Conservation (phyloP, 805 yeast species). For the Ogataea chonburiensis region DNA sequence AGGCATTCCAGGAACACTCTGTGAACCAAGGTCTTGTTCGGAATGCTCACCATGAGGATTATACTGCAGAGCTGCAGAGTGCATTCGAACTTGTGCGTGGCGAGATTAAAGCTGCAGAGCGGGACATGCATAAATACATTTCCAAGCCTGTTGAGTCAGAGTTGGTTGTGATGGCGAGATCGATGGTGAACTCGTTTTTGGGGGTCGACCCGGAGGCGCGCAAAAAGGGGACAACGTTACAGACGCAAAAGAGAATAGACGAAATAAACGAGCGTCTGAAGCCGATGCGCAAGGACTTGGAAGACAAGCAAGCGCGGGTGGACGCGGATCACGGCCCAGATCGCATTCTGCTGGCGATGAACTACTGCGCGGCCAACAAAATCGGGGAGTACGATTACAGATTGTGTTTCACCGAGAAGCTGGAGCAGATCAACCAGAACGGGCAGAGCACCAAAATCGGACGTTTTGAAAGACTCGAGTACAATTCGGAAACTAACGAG, state of each 20-base stretch:
- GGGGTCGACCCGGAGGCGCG: constrained; percentile 17
- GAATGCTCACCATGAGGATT: constrained; percentile 2
- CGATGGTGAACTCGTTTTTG: constrained; percentile 23
- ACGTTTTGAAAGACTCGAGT: constrained; percentile 22
- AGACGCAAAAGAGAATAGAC: constrained; percentile 11
- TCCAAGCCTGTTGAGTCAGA: constrained; percentile 2
- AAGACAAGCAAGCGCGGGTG: constrained; percentile 12
- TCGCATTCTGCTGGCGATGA: constrained; percentile 60
- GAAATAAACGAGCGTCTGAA: constrained; percentile 24
- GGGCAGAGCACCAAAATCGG: constrained; percentile 56
- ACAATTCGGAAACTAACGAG: constrained; percentile 14
- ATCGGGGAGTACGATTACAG: constrained; percentile 72
- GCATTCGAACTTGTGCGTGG: constrained; percentile 9
- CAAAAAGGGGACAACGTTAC: constrained; percentile 7
- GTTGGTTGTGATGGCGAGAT: constrained; percentile 8
- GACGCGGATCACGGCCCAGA: constrained; percentile 51
- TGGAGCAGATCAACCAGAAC: constrained; percentile 52
- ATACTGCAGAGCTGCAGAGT: constrained; percentile 2
- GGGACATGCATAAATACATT: constrained; percentile 2
- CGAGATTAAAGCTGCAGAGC: constrained; percentile 9
- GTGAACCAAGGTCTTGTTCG: constrained; percentile 36
- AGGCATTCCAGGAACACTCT: constrained; percentile 47
- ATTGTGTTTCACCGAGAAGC: constrained; percentile 54
- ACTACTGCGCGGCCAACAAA: constrained; percentile 42
- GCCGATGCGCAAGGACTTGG: constrained; percentile 18